A percentile compares a stretch with the other conserved stretches of the same genome.
These are phyloP conservation scores for Sarocladium strictum DNA, from an alignment of 2,329 filamentous ascomycete species.

Conservation along the genomic window DNA sequence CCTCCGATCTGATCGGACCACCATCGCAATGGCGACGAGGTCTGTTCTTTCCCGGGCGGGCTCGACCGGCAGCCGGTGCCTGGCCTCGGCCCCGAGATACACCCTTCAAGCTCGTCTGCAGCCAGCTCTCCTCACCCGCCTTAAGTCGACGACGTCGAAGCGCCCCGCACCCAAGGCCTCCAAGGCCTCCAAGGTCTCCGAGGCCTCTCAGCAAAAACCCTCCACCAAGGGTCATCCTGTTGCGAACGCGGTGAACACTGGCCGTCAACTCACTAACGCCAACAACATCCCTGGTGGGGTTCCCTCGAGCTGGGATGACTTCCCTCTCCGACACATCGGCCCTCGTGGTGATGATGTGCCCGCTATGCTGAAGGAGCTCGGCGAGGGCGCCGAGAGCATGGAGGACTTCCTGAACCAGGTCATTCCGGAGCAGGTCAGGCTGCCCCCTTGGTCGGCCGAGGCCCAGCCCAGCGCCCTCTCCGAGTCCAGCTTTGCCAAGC, in stretches of 20 bases:
- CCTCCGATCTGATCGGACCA: neutral
- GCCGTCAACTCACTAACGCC: neutral
- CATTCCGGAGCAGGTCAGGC: slow-evolving; percentile 69
- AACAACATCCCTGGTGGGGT: slow-evolving; percentile 14
- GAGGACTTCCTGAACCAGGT: slow-evolving; percentile 84
- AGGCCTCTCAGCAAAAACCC: no score
- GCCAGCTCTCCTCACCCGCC: neutral
- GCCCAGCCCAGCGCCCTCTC: slow-evolving; percentile 41
- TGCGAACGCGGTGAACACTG: neutral
- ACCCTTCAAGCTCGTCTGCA: neutral
- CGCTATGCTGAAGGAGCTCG: slow-evolving; percentile 74
- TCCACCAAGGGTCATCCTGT: no score
- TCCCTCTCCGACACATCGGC: slow-evolving; percentile 81
- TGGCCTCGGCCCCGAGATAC: neutral
- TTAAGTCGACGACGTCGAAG: neutral
- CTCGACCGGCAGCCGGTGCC: neutral
- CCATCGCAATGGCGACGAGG: neutral
- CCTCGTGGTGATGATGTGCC: slow-evolving; percentile 63
- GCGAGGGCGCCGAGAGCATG: slow-evolving; percentile 65
- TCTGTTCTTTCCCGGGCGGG: neutral
- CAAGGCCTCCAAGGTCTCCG: no score
- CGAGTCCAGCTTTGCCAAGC: slow-evolving; percentile 22
- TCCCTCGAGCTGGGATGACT: slow-evolving; percentile 30
- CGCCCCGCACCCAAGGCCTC: no score
- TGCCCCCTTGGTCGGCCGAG: slow-evolving; percentile 27